Percentiles rank a stretch among this genome's conserved stretches.
Conservation (phyloP, 1,139 yeast genomes). For the Blastobotrys illinoisensis region DNA sequence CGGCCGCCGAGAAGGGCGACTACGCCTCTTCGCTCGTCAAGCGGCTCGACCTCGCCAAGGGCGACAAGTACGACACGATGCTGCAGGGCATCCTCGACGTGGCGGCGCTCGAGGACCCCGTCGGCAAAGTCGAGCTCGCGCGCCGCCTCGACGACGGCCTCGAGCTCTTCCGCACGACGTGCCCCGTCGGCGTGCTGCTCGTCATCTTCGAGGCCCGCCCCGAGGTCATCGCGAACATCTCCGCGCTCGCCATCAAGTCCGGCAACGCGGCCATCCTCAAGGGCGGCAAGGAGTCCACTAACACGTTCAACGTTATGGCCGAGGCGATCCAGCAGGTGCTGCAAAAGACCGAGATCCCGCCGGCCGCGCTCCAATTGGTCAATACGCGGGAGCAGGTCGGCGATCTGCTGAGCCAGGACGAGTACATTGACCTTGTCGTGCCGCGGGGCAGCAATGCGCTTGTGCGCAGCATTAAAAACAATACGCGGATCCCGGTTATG, state of each 20-base stretch:
- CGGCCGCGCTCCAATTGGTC: conserved; percentile 76
- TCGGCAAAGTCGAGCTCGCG: conserved; percentile 78
- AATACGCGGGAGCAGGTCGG: conserved; percentile 87
- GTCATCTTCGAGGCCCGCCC: conserved; percentile 97
- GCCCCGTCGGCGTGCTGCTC: conserved; percentile 90
- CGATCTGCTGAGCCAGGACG: conserved; percentile 76
- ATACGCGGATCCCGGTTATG: conserved; percentile 90
- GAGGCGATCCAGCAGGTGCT: conserved; percentile 61
- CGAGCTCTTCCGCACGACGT: conserved; percentile 72
- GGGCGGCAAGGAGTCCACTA: conserved; percentile 90
- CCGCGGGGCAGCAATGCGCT: conserved; percentile 95
- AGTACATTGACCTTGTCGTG: conserved; percentile 87
- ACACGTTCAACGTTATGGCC: conserved; percentile 82
- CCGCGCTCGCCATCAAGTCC: conserved; percentile 91
- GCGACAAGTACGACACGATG: conserved; percentile 90
- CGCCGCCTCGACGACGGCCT: conserved; percentile 82
- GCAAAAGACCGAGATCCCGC: conserved; percentile 56
- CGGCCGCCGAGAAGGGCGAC: conserved; percentile 53
- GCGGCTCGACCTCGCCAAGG: conserved; percentile 72
- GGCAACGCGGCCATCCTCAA: conserved; percentile 89
- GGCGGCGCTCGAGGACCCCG: conserved; percentile 81
- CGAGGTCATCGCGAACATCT: conserved; percentile 95
- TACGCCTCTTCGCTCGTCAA: conserved; percentile 68
- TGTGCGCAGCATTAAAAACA: conserved; percentile 75
- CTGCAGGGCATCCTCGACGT: conserved; percentile 92